phyloP scores from a whole-genome alignment of 163 green algal species.

The Scenedesmus sp. region DNA sequence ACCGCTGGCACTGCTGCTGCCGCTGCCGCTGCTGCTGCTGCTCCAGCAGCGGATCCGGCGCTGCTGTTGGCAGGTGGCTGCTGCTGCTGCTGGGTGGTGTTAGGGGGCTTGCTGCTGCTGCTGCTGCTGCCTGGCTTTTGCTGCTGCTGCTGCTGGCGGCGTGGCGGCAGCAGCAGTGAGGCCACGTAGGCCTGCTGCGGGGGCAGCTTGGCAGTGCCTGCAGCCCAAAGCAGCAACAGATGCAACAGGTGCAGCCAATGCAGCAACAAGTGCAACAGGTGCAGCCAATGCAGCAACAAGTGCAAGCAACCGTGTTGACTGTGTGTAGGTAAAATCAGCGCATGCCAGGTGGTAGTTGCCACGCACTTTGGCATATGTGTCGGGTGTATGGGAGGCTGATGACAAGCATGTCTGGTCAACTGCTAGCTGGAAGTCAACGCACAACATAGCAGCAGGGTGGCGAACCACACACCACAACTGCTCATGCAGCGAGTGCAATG shows the following conservation, averaged over 20 bases:
- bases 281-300: not conserved
- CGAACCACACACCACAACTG: no score
- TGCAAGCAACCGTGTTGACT: no score
- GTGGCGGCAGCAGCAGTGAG: slow-evolving; percentile 25
- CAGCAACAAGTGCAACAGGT: not conserved
- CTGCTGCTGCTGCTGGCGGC: slow-evolving; percentile 5
- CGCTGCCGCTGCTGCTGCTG: not conserved
- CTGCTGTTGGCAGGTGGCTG: not conserved
- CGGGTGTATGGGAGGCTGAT: no score
- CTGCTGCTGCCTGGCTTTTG: slow-evolving; percentile 19
- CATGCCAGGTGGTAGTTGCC: no score
- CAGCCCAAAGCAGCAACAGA: not conserved
- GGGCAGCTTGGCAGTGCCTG: slow-evolving; percentile 46
- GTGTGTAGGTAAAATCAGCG: no score
- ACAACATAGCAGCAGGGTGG: no score
- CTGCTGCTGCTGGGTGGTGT: not conserved
- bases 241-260: not conserved
- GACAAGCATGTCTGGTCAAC: no score
- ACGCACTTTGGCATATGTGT: no score
- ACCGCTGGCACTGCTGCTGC: slow-evolving; percentile 13
- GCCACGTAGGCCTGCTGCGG: slow-evolving; percentile 27
- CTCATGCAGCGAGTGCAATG: no score
- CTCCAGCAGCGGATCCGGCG: not conserved
- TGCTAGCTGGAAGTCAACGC: no score
- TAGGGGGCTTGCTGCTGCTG: slow-evolving; percentile 2